Conservation (phyloP, 208 protist species). For the Acanthamoeba culbertsoni region DNA sequence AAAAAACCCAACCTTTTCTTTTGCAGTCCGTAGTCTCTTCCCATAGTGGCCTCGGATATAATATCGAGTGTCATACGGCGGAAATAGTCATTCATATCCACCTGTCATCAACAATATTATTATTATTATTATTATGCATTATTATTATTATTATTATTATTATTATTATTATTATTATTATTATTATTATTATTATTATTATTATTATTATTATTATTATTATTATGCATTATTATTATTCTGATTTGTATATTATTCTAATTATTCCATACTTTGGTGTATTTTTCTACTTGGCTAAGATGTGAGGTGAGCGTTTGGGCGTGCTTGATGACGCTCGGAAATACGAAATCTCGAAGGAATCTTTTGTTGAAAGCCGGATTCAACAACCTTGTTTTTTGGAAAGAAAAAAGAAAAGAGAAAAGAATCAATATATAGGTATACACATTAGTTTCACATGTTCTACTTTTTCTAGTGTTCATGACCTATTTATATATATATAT, state of each 20-base stretch:
- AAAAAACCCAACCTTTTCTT: neutral
- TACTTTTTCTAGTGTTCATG: neutral
- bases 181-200: neutral
- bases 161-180: neutral
- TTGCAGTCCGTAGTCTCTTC: neutral
- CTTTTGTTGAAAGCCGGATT: conserved; percentile 58
- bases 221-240: neutral
- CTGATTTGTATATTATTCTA: neutral
- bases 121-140: neutral
- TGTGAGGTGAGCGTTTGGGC: neutral
- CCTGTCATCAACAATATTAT: neutral
- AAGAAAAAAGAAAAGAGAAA: neutral
- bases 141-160: neutral
- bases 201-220: neutral
- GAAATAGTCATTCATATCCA: conserved; percentile 34
- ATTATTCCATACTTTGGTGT: neutral
- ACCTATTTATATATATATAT: no score
- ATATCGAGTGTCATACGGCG: conserved; percentile 26
- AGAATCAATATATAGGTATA: no score
- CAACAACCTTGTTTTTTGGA: neutral
- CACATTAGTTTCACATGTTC: no score
- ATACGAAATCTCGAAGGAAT: conserved; percentile 42
- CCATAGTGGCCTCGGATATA: conserved; percentile 20
- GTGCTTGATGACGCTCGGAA: conserved; percentile 47
- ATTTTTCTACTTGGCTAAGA: neutral